Base-by-base conservation (phyloP, 176 grass and related monocot genomes). In the Phoenix dactylifera region DNA sequence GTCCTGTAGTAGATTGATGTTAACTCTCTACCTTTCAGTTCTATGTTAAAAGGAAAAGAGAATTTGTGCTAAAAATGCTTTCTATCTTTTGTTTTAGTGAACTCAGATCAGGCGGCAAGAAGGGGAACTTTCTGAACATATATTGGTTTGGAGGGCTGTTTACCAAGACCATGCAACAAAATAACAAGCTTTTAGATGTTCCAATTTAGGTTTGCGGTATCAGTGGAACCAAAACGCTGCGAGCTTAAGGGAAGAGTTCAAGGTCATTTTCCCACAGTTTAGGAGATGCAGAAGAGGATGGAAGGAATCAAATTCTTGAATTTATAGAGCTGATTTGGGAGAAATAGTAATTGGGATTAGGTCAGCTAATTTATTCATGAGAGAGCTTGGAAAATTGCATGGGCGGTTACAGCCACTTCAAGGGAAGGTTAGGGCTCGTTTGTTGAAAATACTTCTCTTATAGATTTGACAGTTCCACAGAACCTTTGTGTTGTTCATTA, bases 231-330 rank as follows among this genome's bases (percentile, higher is more conserved):
- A 74, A 75, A 75, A 68, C 30, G 64, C 44, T 20, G 69, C 75
- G 39, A 90, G 16, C 56, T 70, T 88, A 18, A 83, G 67, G 76
- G 81, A 85, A 68, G 81, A 87, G 75, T 63, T 97, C n/a, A 58
- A 70, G 29, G 14, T 58, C 28, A 77, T 88, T 75, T 18, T 52
- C 58, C 78, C 81, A 62, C 72, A 91, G 69, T 65, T 97, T 9
- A 72, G 60, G 87, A 84, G 64, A 83, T 76, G 84, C 50, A 62
- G 63, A 51, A 22, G 56, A 74, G 67, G 70, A 78, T 19, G 63
- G 81, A 59, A 54, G 74, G 66, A 74, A 61, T 25, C 78, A 88
- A 30, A 73, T 91, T 59, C 3, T 65, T 0, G 78, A 97, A 58
- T 62, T 83, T n/a, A 64, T 64, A 52, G 72, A 67, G 5, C 70